These are phyloP conservation scores for Puccinellia tenuiflora DNA, from an alignment of 176 grass and related monocot genomes.

Conservation along the genomic window DNA sequence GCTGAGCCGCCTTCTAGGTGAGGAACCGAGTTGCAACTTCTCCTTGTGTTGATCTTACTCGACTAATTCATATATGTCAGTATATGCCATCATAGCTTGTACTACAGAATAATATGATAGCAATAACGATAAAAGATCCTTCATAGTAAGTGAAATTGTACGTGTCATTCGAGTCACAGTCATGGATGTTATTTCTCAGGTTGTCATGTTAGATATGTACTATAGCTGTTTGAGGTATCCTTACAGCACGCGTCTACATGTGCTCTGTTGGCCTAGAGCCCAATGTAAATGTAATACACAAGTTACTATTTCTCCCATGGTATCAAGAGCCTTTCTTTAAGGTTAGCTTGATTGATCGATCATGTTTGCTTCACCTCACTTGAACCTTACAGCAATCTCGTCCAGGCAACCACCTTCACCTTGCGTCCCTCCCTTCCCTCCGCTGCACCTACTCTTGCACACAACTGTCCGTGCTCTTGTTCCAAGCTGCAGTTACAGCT, in stretches of 20 bases:
- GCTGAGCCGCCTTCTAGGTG: slow-evolving; percentile 94
- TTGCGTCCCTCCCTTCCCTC: neutral
- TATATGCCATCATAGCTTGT: neutral
- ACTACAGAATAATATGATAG: neutral
- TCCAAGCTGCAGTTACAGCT: neutral
- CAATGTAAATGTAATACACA: neutral
- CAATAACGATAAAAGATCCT: neutral
- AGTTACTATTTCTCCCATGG: neutral
- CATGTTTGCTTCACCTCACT: neutral
- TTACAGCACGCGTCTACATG: neutral
- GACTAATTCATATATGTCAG: neutral
- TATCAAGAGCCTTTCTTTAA: neutral
- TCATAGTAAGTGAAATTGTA: neutral
- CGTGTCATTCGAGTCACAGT: neutral
- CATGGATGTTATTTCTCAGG: neutral
- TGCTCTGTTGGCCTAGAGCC: neutral
- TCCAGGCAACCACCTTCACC: neutral
- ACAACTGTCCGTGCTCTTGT: neutral
- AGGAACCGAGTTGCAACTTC: neutral
- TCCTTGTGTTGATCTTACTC: neutral
- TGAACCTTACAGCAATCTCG: neutral
- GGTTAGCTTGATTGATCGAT: neutral
- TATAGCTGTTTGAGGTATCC: neutral
- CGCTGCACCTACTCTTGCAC: neutral
- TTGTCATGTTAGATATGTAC: neutral